Evolutionary conservation across 495 filamentous ascomycete species (phyloP), one percentile per base, ranked within the genome.

Genomic region (Bryoglossum gracile): DNA sequence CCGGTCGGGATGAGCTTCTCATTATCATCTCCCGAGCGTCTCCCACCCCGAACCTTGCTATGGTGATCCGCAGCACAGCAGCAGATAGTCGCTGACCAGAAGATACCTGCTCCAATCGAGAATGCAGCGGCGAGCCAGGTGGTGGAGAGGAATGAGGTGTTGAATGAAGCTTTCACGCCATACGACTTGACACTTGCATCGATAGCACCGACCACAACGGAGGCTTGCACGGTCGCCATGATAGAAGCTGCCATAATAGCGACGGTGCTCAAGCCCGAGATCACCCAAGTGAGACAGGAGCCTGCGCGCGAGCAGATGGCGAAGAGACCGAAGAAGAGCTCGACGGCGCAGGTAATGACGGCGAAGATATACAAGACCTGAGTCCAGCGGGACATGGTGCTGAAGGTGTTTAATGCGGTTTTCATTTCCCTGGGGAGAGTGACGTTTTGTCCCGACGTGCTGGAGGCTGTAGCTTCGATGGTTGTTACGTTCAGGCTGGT

Each of bases 81-180:
- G 84, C 91, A 96, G 47, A 81, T 73, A 65, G 80, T 87, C 66
- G 94, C 79, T 55, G 86, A 70, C 91, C 91, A 97, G 82, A 95
- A 95, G 57, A 94, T 56, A 48, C 74, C 74, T 11, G 80, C 80
- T 39, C 61, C 86, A 18, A 88, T 56, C 37, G 83, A 80, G 64
- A 94, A 92, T 25, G 73, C 83, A 9, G 82, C 83, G 40, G 81
- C 83, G 40, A 95, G 65, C 91, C 91, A 97, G 40, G 81, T 76
- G 3, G 76, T 66, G 19, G 74, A 74, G 48, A 85, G 78, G 65
- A 84, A 89, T 56, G 74, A 71, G 39, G 59, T 77, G 63, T 87
- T 84, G 58, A 91, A 68, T 33, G 59, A 62, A 33, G 78, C 73
- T 0, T 72, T 61, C 50, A 90, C 78, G 37, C 80, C 75, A 62